A percentile compares a stretch with the other conserved stretches of the same genome.
phyloP scores from a whole-genome alignment of 257 asterid genomes.

The Solanum habrochaites region DNA sequence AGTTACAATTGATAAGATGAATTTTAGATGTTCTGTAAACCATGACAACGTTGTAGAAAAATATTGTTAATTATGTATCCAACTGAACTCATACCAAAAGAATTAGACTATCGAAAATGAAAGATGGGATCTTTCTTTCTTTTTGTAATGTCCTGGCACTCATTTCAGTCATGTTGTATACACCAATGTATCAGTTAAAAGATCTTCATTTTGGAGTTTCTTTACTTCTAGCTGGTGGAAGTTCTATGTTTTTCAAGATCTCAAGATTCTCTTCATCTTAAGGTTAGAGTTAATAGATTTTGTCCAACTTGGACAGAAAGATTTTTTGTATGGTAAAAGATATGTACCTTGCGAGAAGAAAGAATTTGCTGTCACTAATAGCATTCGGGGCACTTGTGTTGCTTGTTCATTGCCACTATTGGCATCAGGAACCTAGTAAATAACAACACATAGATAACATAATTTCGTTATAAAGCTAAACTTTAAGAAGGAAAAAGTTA shows the following conservation, averaged over 20 bases:
- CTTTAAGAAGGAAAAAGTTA: not conserved
- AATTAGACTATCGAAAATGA: too few relatives aligned
- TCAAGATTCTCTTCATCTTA: not conserved
- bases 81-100: not conserved
- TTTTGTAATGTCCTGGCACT: not conserved
- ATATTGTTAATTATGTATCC: not conserved
- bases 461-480: not conserved
- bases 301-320: not conserved
- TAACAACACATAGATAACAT: not conserved
- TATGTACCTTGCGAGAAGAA: not conserved
- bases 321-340: not conserved
- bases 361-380: not conserved
- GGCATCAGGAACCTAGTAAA: not conserved
- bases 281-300: not conserved
- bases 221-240: not conserved
- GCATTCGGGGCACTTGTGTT: not conserved
- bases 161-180: too few relatives aligned
- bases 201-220: not conserved
- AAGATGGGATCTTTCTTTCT: not conserved
- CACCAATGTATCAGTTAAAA: not conserved
- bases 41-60: not conserved
- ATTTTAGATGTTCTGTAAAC: not conserved
- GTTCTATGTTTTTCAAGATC: not conserved
- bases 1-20: not conserved
- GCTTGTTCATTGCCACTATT: not conserved